Evolutionary conservation across 345 rosid genomes (phyloP).

Genomic region (Eucalyptus sp.): DNA sequence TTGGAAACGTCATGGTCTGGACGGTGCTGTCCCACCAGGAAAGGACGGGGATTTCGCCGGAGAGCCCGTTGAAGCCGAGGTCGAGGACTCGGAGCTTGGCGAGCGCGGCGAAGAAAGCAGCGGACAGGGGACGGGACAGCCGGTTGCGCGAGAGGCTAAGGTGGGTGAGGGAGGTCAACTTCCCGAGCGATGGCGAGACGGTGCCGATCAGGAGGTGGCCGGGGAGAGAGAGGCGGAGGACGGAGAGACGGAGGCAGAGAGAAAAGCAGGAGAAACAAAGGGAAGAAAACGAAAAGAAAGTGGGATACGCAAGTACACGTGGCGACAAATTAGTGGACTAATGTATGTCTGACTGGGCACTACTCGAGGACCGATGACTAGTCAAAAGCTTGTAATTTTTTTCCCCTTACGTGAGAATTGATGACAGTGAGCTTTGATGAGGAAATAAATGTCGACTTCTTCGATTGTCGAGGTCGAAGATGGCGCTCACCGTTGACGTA

Average conservation of each 20-base stretch:
- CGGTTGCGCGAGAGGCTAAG: constrained; percentile 58
- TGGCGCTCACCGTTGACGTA: neutral
- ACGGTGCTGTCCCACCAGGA: neutral
- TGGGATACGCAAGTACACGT: neutral
- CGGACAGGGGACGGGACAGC: constrained; percentile 34
- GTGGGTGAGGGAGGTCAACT: constrained; percentile 25
- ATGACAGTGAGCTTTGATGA: neutral
- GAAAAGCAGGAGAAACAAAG: neutral
- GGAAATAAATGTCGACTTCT: neutral
- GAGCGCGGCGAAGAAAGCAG: constrained; percentile 29
- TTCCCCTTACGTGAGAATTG: neutral
- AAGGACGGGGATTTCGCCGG: constrained; percentile 32
- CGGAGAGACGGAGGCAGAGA: neutral
- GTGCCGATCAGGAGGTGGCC: constrained; percentile 34
- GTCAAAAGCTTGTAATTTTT: neutral
- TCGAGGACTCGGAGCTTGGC: constrained; percentile 42
- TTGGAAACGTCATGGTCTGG: constrained; percentile 43
- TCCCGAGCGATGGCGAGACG: constrained; percentile 26
- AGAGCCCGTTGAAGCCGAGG: constrained; percentile 53
- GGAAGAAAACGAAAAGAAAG: neutral
- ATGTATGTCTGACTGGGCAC: neutral
- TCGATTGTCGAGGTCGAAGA: neutral
- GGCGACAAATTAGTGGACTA: neutral
- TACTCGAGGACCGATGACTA: neutral
- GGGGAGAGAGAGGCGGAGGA: constrained; percentile 43